phyloP scores from a whole-genome alignment of 805 yeast genomes.

The Yamadazyma phyllophila region DNA sequence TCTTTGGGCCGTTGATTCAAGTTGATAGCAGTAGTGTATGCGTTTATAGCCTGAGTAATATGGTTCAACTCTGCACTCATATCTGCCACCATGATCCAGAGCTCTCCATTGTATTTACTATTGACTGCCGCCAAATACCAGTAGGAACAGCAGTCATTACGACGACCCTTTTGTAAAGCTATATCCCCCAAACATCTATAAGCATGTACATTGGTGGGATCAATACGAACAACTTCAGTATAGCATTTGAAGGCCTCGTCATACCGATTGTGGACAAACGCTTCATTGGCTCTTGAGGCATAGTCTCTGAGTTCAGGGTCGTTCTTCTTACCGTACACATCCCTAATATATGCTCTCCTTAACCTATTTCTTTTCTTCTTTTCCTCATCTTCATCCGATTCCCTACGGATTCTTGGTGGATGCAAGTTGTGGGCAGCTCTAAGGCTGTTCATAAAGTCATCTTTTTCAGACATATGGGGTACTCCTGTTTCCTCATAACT shows the following conservation, averaged over 20 bases:
- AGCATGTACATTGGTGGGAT: conserved; percentile 76
- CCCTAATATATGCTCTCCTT: conserved; percentile 8
- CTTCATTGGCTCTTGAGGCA: conserved; percentile 74
- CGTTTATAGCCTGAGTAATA: conserved; percentile 71
- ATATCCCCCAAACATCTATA: conserved; percentile 88
- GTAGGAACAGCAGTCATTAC: conserved; percentile 71
- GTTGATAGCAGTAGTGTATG: conserved; percentile 49
- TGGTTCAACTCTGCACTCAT: conserved; percentile 64
- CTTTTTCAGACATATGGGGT: not conserved
- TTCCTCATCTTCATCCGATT: conserved; percentile 19
- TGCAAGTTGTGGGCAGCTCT: conserved; percentile 3
- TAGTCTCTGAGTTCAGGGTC: conserved; percentile 72
- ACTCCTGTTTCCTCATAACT: no score
- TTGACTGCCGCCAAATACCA: conserved; percentile 83
- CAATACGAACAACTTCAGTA: conserved; percentile 70
- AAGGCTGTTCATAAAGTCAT: conserved; percentile 1
- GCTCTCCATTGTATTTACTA: conserved; percentile 68
- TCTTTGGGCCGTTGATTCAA: not conserved
- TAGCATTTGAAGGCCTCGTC: conserved; percentile 58
- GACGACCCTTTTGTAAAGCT: conserved; percentile 61
- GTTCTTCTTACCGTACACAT: conserved; percentile 39
- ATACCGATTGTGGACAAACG: conserved; percentile 65
- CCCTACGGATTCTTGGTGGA: conserved; percentile 3
- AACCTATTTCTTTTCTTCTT: conserved; percentile 20
- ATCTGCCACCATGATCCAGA: conserved; percentile 78